phyloP scores from a whole-genome alignment of 768 basidiomycete species.

The Lentinus brumalis region DNA sequence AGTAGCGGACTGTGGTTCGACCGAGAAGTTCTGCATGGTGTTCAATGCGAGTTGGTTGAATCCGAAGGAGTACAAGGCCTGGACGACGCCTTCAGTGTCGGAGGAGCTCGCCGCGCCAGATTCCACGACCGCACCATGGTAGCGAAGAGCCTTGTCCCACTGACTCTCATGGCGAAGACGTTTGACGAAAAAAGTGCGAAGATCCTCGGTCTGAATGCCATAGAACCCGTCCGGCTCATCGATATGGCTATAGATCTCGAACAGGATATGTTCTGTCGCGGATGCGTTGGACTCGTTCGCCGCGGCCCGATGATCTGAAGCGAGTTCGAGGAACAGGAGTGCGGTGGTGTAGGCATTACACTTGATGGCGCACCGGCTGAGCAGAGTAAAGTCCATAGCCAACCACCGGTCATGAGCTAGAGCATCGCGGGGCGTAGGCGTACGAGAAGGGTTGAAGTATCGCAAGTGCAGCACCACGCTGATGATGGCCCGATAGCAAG shows the following conservation, averaged over 20 bases:
- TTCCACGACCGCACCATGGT: slow-evolving; percentile 86
- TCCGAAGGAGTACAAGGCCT: slow-evolving; percentile 86
- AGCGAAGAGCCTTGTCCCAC: slow-evolving; percentile 89
- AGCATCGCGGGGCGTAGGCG: slow-evolving; percentile 36
- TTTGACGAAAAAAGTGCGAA: slow-evolving; percentile 78
- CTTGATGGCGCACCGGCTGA: slow-evolving; percentile 71
- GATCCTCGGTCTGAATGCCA: slow-evolving; percentile 79
- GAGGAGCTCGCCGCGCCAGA: slow-evolving; percentile 45
- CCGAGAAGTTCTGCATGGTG: slow-evolving; percentile 32
- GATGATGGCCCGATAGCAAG: slow-evolving; percentile 62
- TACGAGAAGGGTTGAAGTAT: slow-evolving; percentile 47
- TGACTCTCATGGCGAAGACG: slow-evolving; percentile 92
- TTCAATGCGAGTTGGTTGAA: slow-evolving; percentile 86
- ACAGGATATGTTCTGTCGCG: slow-evolving; percentile 70
- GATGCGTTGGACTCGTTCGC: slow-evolving; percentile 31
- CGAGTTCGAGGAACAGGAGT: slow-evolving; percentile 85
- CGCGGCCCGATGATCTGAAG: slow-evolving; percentile 46
- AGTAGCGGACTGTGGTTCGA: slow-evolving; percentile 6
- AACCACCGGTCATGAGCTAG: slow-evolving; percentile 82
- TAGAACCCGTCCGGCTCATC: slow-evolving; percentile 99
- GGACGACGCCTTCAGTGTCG: slow-evolving; percentile 66
- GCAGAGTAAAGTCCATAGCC: slow-evolving; percentile 66
- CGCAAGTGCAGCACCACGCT: slow-evolving; percentile 82
- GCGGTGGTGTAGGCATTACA: slow-evolving; percentile 90
- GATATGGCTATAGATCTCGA: slow-evolving; percentile 91